Percentiles rank a stretch among this genome's conserved stretches.
Conservation (phyloP, 1,284 basidiomycete genomes). For the Irpex lacteus region DNA sequence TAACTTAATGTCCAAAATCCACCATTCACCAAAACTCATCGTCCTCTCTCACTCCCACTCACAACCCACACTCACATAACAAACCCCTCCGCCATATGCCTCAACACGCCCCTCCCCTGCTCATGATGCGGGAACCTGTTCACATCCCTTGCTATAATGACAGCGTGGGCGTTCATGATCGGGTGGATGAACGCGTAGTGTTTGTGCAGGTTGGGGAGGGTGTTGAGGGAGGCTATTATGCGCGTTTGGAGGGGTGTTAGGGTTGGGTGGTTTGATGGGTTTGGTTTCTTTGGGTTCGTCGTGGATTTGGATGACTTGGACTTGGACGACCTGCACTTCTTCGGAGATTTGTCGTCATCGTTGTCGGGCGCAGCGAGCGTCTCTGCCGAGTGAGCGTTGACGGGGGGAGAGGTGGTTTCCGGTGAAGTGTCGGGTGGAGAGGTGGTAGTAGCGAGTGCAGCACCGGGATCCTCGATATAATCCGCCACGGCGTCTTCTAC, state of each 20-base stretch:
- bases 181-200: conserved; percentile 59
- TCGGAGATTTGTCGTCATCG: background rate
- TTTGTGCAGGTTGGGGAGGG: conserved; percentile 64
- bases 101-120: conserved; percentile 58
- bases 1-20: background rate
- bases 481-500: conserved; percentile 56
- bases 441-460: background rate
- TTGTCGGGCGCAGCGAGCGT: background rate
- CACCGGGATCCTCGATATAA: conserved; percentile 32
- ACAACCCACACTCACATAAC: conserved; percentile 29
- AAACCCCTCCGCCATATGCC: conserved; percentile 73
- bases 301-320: conserved; percentile 28
- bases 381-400: background rate
- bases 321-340: background rate
- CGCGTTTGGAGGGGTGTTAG: conserved; percentile 53
- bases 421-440: background rate
- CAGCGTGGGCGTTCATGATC: conserved; percentile 62
- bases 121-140: conserved; percentile 54
- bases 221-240: conserved; percentile 54
- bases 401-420: background rate
- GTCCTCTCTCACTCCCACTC: background rate
- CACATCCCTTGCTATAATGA: conserved; percentile 66
- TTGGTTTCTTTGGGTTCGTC: background rate
- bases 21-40: too few species aligned
- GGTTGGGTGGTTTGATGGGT: conserved; percentile 32